Conservation (phyloP, 1,139 yeast species). For the Kurtzmaniella quercitrusa region DNA sequence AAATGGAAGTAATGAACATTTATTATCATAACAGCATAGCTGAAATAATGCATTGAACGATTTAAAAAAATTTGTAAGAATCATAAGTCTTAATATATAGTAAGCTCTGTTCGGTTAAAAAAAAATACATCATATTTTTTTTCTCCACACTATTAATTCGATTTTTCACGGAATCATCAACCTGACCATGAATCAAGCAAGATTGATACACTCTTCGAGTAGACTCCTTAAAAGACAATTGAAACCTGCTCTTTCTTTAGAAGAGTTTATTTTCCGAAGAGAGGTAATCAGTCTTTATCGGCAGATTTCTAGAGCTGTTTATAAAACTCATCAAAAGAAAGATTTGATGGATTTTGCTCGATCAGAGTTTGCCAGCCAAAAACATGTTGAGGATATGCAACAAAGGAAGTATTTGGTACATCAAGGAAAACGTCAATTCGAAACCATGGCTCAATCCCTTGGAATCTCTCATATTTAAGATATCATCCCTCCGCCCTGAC, state of each 20-base stretch:
- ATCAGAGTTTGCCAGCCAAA: conserved; percentile 31
- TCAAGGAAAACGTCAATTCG: conserved; percentile 27
- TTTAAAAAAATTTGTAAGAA: too few relatives aligned
- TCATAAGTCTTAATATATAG: not conserved
- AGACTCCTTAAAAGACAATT: conserved; percentile 3
- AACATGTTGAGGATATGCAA: conserved; percentile 25
- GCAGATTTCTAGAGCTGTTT: conserved; percentile 29
- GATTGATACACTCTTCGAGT: not conserved
- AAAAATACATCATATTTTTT: not conserved
- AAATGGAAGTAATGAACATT: conserved; percentile 29
- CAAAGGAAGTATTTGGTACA: conserved; percentile 38
- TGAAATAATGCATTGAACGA: not conserved
- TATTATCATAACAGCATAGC: conserved; percentile 4
- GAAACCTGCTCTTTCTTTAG: conserved; percentile 26
- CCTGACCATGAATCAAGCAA: not conserved
- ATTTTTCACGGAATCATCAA: not conserved
- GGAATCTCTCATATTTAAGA: conserved; percentile 8
- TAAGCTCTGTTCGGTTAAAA: not conserved
- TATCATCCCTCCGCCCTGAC: not conserved
- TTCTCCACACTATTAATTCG: not conserved
- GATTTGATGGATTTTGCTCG: conserved; percentile 32
- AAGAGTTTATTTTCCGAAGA: conserved; percentile 39
- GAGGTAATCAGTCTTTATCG: conserved; percentile 32
- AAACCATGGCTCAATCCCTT: conserved; percentile 19
- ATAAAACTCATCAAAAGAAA: conserved; percentile 33